Conservation (phyloP, 192 early-diverging fungal species). For the Geranomyces michiganensis region DNA sequence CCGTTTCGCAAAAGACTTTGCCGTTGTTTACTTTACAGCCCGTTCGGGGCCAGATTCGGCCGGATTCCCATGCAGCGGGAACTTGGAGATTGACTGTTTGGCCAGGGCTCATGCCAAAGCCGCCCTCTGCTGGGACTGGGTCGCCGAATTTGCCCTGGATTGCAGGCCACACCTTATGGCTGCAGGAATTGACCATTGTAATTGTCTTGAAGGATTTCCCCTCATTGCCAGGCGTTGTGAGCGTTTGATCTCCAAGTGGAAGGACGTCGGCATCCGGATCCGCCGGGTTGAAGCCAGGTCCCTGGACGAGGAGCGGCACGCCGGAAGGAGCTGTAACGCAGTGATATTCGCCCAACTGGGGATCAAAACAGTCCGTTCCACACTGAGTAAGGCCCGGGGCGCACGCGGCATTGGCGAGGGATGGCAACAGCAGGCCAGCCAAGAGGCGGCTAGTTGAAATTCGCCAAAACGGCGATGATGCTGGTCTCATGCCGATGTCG, state of each 20-base stretch:
- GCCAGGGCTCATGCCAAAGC: constrained; percentile 18
- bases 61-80: constrained; percentile 17
- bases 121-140: constrained; percentile 28
- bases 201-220: background rate
- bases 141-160: constrained; percentile 18
- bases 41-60: constrained; percentile 35
- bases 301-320: constrained; percentile 2
- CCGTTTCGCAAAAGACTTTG: constrained; percentile 31
- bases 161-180: constrained; percentile 21
- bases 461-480: too few relatives aligned
- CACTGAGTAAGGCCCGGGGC: constrained; percentile 3
- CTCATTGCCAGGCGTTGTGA: background rate
- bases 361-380: constrained; percentile 22
- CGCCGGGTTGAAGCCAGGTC: background rate
- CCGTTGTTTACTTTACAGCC: constrained; percentile 21
- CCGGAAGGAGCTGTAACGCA: constrained; percentile 9
- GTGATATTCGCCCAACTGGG: constrained; percentile 20
- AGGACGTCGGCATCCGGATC: background rate
- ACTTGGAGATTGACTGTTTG: background rate
- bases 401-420: background rate
- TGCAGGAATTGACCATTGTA: constrained; percentile 27
- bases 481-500: too few relatives aligned
- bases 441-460: background rate
- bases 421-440: background rate
- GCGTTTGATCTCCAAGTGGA: background rate